Evolutionary conservation across 1,139 yeast species (phyloP).

Genomic region (Pneumocystis jirovecii): DNA sequence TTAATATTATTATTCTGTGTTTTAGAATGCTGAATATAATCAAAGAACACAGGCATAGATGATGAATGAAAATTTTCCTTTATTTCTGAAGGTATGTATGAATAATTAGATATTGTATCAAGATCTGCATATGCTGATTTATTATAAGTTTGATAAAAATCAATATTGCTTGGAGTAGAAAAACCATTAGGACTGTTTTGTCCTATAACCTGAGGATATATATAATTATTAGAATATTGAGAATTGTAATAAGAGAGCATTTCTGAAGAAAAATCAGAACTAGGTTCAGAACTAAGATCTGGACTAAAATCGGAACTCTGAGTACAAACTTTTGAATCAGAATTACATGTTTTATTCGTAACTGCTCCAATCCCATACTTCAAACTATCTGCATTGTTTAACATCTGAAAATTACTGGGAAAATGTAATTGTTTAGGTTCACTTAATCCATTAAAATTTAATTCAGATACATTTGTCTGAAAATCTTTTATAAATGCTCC

Average conservation of each 20-base stretch:
- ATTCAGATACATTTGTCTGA: neutral
- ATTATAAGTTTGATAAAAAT: neutral
- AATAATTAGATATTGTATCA: neutral
- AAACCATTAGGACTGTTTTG: neutral
- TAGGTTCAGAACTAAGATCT: neutral
- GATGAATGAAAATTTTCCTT: neutral
- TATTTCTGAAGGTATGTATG: neutral
- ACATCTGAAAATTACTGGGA: neutral
- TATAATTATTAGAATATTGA: neutral
- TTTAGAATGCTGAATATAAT: neutral
- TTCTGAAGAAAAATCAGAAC: neutral
- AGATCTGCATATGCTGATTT: neutral
- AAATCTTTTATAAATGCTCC: no score
- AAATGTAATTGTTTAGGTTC: neutral
- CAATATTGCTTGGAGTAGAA: neutral
- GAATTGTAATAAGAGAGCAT: neutral
- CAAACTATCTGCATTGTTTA: neutral
- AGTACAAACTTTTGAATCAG: neutral
- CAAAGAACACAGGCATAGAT: neutral
- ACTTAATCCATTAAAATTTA: neutral
- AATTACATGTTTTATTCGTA: neutral
- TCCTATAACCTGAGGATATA: neutral
- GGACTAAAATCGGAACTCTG: neutral
- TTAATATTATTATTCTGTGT: neutral
- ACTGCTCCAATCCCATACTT: neutral